Conservation (phyloP, 352 stramenopile genomes). For the Globisporangium abappressorium region DNA sequence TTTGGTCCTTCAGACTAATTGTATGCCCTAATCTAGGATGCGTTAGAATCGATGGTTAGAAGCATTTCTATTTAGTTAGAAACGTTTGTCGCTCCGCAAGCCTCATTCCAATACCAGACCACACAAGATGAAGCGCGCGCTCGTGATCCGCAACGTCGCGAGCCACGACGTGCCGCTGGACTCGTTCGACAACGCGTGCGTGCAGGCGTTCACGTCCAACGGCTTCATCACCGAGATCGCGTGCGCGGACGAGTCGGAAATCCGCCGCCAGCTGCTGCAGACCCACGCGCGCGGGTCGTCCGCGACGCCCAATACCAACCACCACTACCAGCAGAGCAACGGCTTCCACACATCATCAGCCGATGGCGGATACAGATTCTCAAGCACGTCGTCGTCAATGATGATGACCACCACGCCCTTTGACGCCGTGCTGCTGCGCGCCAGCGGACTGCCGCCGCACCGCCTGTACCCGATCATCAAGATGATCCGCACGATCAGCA, state of each 20-base stretch:
- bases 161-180: slow-evolving; percentile 73
- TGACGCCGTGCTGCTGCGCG: slow-evolving; percentile 65
- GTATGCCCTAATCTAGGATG: too few species aligned
- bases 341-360: slow-evolving; percentile 12
- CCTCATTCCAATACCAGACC: neutral
- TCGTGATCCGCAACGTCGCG: slow-evolving; percentile 76
- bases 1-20: too few species aligned
- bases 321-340: slow-evolving; percentile 20
- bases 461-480: slow-evolving; percentile 56
- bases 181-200: slow-evolving; percentile 71
- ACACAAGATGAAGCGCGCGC: slow-evolving; percentile 60
- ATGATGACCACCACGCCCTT: slow-evolving; percentile 31
- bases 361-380: neutral
- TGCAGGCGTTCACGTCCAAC: slow-evolving; percentile 63
- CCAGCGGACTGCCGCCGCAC: slow-evolving; percentile 45
- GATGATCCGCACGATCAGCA: slow-evolving; percentile 65
- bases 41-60: too few species aligned
- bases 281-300: slow-evolving; percentile 32
- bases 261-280: slow-evolving; percentile 57
- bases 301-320: slow-evolving; percentile 15
- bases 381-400: neutral
- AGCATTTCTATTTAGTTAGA: too few species aligned
- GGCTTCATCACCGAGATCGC: slow-evolving; percentile 74
- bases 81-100: too few species aligned
- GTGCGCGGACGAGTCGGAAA: slow-evolving; percentile 52